Evolutionary conservation across 164 flowering plant species (phyloP).

Genomic region (Echeveria elegans): DNA sequence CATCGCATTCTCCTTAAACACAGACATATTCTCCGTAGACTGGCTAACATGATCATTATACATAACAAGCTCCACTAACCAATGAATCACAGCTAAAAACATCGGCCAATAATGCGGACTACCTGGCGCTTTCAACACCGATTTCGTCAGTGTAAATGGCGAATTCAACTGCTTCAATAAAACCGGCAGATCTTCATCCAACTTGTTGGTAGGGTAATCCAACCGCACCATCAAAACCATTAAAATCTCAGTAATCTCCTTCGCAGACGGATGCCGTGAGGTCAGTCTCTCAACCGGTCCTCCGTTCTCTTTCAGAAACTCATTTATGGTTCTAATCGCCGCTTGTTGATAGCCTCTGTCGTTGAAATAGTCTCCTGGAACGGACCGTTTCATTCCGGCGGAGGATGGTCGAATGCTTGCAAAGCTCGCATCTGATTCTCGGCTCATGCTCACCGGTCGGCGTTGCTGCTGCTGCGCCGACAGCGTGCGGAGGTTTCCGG

Average conservation of each 20-base stretch:
- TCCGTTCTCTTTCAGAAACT: constrained; percentile 47
- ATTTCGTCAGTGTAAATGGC: constrained; percentile 60
- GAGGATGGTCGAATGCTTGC: constrained; percentile 52
- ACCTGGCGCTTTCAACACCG: constrained; percentile 51
- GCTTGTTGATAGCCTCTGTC: constrained; percentile 48
- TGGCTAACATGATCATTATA: constrained; percentile 27
- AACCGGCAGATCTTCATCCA: constrained; percentile 30
- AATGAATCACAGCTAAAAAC: constrained; percentile 54
- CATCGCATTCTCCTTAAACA: constrained; percentile 9
- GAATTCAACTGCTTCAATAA: constrained; percentile 44
- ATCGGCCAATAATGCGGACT: constrained; percentile 79
- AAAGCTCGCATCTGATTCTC: constrained; percentile 62
- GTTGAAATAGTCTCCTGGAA: constrained; percentile 23
- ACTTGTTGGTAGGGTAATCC: constrained; percentile 27
- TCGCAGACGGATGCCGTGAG: constrained; percentile 26
- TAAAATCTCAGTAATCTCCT: constrained; percentile 60
- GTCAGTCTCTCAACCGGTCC: constrained; percentile 32
- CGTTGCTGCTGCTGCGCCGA: too few relatives aligned
- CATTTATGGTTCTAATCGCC: constrained; percentile 52
- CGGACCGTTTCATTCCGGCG: constrained; percentile 14
- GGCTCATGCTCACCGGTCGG: constrained; percentile 17
- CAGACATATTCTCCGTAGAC: neutral
- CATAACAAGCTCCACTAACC: constrained; percentile 66
- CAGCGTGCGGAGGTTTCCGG: constrained; percentile 12
- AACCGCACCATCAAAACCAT: constrained; percentile 36